Conservation (phyloP, 192 early-diverging fungal genomes). For the Phlyctochytrium arcticum region DNA sequence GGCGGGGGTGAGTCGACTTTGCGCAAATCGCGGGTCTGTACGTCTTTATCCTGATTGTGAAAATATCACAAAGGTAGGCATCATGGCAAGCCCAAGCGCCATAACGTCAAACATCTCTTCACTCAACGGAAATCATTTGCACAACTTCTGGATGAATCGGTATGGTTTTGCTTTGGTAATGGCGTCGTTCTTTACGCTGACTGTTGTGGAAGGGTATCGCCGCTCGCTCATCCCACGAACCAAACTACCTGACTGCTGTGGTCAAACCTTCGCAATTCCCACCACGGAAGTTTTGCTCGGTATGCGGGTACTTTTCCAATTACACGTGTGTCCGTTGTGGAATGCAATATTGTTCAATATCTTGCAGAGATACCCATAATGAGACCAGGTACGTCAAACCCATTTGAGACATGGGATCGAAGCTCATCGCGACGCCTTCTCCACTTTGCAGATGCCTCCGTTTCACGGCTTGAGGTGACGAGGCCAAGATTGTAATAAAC, state of each 20-base stretch:
- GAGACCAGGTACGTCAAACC: slow-evolving; percentile 19
- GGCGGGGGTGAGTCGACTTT: background rate
- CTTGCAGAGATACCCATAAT: slow-evolving; percentile 21
- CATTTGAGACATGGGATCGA: background rate
- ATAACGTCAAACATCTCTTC: background rate
- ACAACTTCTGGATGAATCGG: slow-evolving; percentile 18
- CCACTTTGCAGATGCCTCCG: slow-evolving; percentile 2
- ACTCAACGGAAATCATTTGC: slow-evolving; percentile 20
- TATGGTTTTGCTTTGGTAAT: background rate
- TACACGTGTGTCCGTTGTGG: slow-evolving; percentile 28
- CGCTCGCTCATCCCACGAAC: background rate
- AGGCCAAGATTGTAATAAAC: too few relatives aligned
- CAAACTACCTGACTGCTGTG: slow-evolving; percentile 22
- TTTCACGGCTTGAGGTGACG: slow-evolving; percentile 6
- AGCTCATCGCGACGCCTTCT: background rate
- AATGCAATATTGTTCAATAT: slow-evolving; percentile 24
- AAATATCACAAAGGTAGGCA: too few relatives aligned
- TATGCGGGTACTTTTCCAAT: slow-evolving; percentile 28
- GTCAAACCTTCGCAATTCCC: slow-evolving; percentile 13
- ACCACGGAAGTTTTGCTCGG: slow-evolving; percentile 28
- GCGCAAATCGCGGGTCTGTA: too few relatives aligned
- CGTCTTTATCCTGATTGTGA: too few relatives aligned
- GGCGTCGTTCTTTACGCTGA: background rate
- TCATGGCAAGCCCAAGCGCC: too few relatives aligned
- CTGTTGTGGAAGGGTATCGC: slow-evolving; percentile 9